Evolutionary conservation across 2,329 filamentous ascomycete species (phyloP).

Genomic region (Lachnellula occidentalis): DNA sequence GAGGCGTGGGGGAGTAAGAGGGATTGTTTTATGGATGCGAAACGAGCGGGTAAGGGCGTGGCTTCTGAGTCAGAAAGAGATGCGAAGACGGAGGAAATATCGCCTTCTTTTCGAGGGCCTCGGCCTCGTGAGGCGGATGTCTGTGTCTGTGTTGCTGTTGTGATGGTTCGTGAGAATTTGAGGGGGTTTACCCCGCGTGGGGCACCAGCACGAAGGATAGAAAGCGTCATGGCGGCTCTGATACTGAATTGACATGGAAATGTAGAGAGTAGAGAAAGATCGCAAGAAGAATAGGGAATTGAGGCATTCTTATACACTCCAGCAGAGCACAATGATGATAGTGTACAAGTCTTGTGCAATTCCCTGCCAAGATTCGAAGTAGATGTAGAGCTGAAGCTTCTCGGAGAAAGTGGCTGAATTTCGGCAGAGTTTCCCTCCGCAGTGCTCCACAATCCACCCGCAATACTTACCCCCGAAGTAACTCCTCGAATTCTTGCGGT

Average conservation of each 20-base stretch:
- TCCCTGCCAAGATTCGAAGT: too few relatives aligned
- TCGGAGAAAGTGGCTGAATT: too few relatives aligned
- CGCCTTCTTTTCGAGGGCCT: slow-evolving; percentile 42
- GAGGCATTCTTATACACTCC: background rate
- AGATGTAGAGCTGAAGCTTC: background rate
- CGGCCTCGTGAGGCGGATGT: background rate
- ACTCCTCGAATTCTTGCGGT: too few relatives aligned
- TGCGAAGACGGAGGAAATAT: slow-evolving; percentile 58
- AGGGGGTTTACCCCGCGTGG: background rate
- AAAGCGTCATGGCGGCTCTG: background rate
- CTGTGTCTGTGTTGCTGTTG: background rate
- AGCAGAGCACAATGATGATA: too few relatives aligned
- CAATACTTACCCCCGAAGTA: too few relatives aligned
- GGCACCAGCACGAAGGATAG: background rate
- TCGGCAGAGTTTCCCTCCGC: too few relatives aligned
- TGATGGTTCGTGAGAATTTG: background rate
- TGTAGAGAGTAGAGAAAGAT: background rate
- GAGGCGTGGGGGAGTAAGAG: slow-evolving; percentile 46
- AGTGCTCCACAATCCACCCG: too few relatives aligned
- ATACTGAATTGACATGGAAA: background rate
- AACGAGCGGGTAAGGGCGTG: slow-evolving; percentile 48
- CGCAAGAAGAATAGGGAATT: background rate
- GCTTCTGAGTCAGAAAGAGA: slow-evolving; percentile 47
- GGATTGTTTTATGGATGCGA: slow-evolving; percentile 49
- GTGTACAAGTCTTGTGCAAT: too few relatives aligned